Conservation (phyloP, 1,284 basidiomycete species). For the Entoloma clypeatum region DNA sequence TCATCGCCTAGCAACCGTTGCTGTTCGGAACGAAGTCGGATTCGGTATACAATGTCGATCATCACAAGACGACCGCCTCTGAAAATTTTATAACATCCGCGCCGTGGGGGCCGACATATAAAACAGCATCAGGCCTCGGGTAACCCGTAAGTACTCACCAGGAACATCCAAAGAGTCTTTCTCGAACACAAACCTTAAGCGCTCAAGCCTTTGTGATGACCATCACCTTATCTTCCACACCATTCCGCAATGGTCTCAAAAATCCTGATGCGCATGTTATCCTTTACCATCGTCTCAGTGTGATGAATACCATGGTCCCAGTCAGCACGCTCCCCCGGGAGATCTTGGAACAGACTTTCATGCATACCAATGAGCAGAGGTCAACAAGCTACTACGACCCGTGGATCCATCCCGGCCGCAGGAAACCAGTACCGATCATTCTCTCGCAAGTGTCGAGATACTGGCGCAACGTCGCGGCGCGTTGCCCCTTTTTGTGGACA, state of each 20-base stretch:
- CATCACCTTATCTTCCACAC: not conserved
- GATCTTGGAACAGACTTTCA: constrained; percentile 14
- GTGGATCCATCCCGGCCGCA: constrained; percentile 7
- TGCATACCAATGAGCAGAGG: constrained; percentile 7
- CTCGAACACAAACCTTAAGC: not conserved
- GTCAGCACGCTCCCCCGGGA: constrained; percentile 15
- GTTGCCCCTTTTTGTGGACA: constrained; percentile 29
- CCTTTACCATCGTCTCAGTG: constrained; percentile 7
- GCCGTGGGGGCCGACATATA: too few relatives aligned
- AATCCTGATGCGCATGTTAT: not conserved
- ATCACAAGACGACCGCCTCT: too few relatives aligned
- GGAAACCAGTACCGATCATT: constrained; percentile 17
- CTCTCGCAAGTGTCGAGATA: constrained; percentile 27
- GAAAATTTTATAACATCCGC: too few relatives aligned
- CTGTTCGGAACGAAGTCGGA: not conserved
- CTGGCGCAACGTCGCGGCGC: constrained; percentile 30
- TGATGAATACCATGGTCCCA: constrained; percentile 11
- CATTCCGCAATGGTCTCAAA: not conserved
- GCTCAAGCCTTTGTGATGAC: not conserved
- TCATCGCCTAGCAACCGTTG: too few relatives aligned
- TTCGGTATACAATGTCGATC: constrained; percentile 1
- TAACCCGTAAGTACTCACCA: too few relatives aligned
- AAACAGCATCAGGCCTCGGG: too few relatives aligned
- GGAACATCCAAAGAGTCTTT: too few relatives aligned
- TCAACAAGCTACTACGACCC: not conserved